Conservation (phyloP, 139 green algal species). For the Picochlorum sp. region DNA sequence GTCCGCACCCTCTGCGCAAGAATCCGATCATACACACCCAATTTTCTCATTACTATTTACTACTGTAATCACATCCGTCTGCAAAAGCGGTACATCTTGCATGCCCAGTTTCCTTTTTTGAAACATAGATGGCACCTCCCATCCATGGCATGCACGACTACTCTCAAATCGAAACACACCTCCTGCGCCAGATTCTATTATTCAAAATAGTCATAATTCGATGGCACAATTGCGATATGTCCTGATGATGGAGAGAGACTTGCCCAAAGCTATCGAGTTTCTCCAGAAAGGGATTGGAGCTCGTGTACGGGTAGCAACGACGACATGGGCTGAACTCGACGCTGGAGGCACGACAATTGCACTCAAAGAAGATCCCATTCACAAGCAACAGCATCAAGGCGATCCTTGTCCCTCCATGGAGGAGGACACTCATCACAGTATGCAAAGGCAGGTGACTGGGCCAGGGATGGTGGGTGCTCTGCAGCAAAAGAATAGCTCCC, state of each 20-base stretch:
- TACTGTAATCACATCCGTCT: no score
- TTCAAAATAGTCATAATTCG: background rate
- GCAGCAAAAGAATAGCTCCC: slow-evolving; percentile 38
- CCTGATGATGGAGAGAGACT: slow-evolving; percentile 61
- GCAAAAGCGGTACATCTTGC: no score
- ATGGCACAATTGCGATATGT: slow-evolving; percentile 34
- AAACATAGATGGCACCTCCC: no score
- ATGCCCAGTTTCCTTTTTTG: no score
- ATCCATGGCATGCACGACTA: no score
- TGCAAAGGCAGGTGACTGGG: no score
- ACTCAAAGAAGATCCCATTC: slow-evolving; percentile 7
- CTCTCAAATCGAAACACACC: no score
- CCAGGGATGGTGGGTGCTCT: no score
- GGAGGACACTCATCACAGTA: no score
- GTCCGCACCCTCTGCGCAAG: slow-evolving; percentile 49
- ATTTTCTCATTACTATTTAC: background rate
- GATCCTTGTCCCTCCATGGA: background rate
- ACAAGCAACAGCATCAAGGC: slow-evolving; percentile 34
- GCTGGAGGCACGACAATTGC: slow-evolving; percentile 32
- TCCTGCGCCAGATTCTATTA: no score
- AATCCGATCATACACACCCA: slow-evolving; percentile 35
- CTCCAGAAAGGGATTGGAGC: slow-evolving; percentile 63
- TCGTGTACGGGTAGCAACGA: slow-evolving; percentile 43
- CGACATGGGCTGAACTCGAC: slow-evolving; percentile 65
- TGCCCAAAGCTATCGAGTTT: slow-evolving; percentile 54